Percentiles rank a stretch among this genome's conserved stretches.
Conservation (phyloP, 768 basidiomycete species). For the Xerocomellus intermedius region DNA sequence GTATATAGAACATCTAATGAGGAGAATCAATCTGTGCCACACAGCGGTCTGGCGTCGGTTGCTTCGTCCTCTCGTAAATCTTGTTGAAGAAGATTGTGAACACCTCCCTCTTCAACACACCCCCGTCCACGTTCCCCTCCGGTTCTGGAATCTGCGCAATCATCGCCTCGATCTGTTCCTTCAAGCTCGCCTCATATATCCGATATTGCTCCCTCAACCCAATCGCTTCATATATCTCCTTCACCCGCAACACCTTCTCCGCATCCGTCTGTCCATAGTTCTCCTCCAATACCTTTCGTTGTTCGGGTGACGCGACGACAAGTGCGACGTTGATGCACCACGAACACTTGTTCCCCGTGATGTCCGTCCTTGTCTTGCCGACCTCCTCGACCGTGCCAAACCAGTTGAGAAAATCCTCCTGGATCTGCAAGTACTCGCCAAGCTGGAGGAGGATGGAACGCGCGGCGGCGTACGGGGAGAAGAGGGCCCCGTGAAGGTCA, state of each 20-base stretch:
- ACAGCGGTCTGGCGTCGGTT: too few species aligned
- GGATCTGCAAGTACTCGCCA: conserved; percentile 1
- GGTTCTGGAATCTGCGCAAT: not conserved
- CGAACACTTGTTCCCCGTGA: not conserved
- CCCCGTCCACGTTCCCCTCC: not conserved
- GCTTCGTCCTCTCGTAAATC: too few species aligned
- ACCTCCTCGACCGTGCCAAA: not conserved
- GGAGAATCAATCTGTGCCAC: too few species aligned
- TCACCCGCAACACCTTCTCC: not conserved
- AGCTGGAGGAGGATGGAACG: conserved; percentile 2
- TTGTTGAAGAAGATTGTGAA: too few species aligned
- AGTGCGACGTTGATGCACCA: conserved; percentile 4
- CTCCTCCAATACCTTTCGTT: not conserved
- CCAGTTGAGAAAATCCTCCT: not conserved
- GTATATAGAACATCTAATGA: too few species aligned
- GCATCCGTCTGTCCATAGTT: not conserved
- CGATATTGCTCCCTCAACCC: not conserved
- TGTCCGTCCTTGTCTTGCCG: not conserved
- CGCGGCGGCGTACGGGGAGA: not conserved
- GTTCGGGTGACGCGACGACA: not conserved
- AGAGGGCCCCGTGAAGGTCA: not conserved
- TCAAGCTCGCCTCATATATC: not conserved
- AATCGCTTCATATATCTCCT: not conserved
- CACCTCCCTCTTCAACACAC: not conserved
- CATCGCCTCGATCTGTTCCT: not conserved